Evolutionary conservation across 208 protist species (phyloP), one percentile per base, ranked within the genome.

Genomic region (Novymonas esmeraldas): DNA sequence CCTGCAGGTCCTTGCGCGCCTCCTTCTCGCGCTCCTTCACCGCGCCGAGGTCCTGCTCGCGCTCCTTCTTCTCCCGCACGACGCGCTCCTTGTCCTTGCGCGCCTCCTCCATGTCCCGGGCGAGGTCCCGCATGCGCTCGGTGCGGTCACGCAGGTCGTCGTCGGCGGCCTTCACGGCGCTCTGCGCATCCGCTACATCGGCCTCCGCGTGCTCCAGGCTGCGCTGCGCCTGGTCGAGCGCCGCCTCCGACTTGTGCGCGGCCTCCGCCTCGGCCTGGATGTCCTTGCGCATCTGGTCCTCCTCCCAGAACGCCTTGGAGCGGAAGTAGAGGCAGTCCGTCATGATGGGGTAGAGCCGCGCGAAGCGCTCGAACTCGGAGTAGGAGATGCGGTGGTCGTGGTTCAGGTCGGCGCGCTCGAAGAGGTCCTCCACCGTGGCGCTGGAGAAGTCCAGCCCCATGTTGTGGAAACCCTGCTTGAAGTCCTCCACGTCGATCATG

Each of bases 301-400:
- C 90, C 52, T 94, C 89, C 90, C 90, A 95, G 66, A 93, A 93
- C n/a, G 90, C 90, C 82, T 94, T 95, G 51, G 79, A 92, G 59
- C 93, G 87, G 75, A 93, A 95, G 75, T 87, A 97, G 20, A 97
- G 78, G 69, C 89, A 95, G 76, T 97, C 90, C 24, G 70, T 87
- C 87, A 97, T 93, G 73, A 95, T 97, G 28, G 93, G 93, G 74
- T 97, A 97, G 16, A 93, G 62, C 16, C 81, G 75, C 6, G 82
- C 84, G 73, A 97, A 95, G 51, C 89, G 90, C 84, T 95, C 90
- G 70, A 94, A 97, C 85, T 97, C 90, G 11, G 86, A 78, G 70
- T 87, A 94, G 33, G 85, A 90, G 61, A 97, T 93, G 58, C 78
- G 78, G 51, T 79, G 76, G 69, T 97, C 93, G 55, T 71, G 79